phyloP scores from a whole-genome alignment of 2,329 filamentous ascomycete genomes.

The Bipolaris oryzae region DNA sequence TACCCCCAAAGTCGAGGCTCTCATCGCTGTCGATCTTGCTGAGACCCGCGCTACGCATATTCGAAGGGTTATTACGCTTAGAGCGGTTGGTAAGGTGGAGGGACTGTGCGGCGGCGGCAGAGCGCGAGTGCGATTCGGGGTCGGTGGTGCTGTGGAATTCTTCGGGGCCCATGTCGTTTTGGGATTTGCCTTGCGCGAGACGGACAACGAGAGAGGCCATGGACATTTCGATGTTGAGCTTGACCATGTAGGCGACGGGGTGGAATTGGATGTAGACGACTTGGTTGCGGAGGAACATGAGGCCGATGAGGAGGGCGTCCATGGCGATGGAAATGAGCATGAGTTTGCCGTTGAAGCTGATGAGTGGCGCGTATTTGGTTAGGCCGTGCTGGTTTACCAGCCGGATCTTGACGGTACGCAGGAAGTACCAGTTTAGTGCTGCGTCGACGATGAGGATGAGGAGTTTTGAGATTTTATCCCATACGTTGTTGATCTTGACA shows the following conservation, averaged over 20 bases:
- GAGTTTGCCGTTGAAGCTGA: slow-evolving; percentile 51
- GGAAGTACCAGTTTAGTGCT: slow-evolving; percentile 60
- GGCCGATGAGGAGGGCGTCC: slow-evolving; percentile 50
- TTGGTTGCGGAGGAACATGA: slow-evolving; percentile 48
- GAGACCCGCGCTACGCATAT: slow-evolving; percentile 14
- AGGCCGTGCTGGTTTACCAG: slow-evolving; percentile 49
- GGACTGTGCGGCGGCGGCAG: slow-evolving; percentile 18
- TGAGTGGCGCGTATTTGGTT: slow-evolving; percentile 49
- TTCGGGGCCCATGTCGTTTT: slow-evolving; percentile 36
- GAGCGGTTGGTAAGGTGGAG: slow-evolving; percentile 24
- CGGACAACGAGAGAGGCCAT: slow-evolving; percentile 52
- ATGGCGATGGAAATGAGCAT: slow-evolving; percentile 50
- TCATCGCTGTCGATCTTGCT: slow-evolving; percentile 34
- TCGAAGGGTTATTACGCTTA: background rate
- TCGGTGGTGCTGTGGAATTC: slow-evolving; percentile 26
- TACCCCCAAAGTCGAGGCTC: slow-evolving; percentile 23
- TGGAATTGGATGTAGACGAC: slow-evolving; percentile 52
- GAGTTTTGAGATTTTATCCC: slow-evolving; percentile 61
- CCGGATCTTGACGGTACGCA: slow-evolving; percentile 49
- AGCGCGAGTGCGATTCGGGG: slow-evolving; percentile 22
- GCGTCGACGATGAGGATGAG: slow-evolving; percentile 60
- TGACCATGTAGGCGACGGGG: slow-evolving; percentile 52
- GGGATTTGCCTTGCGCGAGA: slow-evolving; percentile 38
- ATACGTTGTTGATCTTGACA: slow-evolving; percentile 56
- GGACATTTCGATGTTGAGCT: slow-evolving; percentile 54